Evolutionary conservation across 192 early-diverging fungal genomes (phyloP).

Genomic region (Gamsiella multidivaricata): DNA sequence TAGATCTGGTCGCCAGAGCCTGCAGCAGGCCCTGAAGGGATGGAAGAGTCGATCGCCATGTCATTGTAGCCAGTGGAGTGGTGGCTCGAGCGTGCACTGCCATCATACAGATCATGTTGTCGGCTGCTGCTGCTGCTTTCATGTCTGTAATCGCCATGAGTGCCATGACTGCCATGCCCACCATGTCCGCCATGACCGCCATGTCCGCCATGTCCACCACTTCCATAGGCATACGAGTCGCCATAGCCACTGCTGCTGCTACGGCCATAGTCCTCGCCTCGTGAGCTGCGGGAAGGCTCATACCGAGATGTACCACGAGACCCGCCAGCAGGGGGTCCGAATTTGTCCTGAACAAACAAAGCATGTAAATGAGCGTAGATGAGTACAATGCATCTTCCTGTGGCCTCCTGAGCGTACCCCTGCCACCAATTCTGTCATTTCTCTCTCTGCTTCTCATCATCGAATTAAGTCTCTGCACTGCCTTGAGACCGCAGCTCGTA

Average conservation of each 20-base stretch:
- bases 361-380: conserved; percentile 2
- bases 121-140: conserved; percentile 16
- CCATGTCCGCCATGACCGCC: not conserved
- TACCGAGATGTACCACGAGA: conserved; percentile 7
- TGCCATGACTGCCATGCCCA: conserved; percentile 7
- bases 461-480: too few species aligned
- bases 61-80: conserved; percentile 6
- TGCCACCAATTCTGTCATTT: too few species aligned
- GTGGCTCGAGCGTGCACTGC: not conserved
- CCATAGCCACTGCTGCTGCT: not conserved
- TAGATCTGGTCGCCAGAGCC: conserved; percentile 48
- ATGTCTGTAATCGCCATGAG: conserved; percentile 21
- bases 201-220: not conserved
- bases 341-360: conserved; percentile 39
- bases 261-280: conserved; percentile 6
- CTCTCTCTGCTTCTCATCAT: too few species aligned
- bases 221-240: conserved; percentile 8
- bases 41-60: conserved; percentile 15
- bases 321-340: conserved; percentile 32
- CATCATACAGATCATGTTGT: conserved; percentile 19
- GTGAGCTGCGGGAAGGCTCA: conserved; percentile 7
- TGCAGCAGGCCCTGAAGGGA: conserved; percentile 42
- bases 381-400: conserved; percentile 2
- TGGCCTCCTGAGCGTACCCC: too few species aligned
- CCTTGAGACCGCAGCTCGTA: too few species aligned